Percentiles rank a stretch among this genome's conserved stretches.
Conservation (phyloP, 2,329 filamentous ascomycete genomes). For the Xylaria sp. region DNA sequence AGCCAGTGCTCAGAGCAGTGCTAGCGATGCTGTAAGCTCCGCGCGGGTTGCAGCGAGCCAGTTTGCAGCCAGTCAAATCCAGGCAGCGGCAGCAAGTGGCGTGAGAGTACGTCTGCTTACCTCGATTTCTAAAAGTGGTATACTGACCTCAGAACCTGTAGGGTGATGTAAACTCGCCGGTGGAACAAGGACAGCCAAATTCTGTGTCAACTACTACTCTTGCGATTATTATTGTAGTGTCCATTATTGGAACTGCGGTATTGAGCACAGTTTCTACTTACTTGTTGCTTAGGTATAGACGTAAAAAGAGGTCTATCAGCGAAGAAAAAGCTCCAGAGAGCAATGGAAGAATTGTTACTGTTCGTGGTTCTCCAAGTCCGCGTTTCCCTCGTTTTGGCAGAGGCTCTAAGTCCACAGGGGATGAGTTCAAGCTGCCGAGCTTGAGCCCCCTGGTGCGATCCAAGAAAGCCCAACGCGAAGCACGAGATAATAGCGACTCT, state of each 20-base stretch:
- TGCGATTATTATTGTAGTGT: slow-evolving; percentile 46
- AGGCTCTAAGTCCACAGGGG: slow-evolving; percentile 38
- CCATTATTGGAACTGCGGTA: slow-evolving; percentile 45
- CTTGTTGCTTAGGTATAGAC: slow-evolving; percentile 44
- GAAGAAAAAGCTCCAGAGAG: slow-evolving; percentile 24
- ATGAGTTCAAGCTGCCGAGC: slow-evolving; percentile 45
- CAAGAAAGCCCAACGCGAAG: slow-evolving; percentile 38
- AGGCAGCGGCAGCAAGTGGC: slow-evolving; percentile 39
- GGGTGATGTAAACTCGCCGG: slow-evolving; percentile 40
- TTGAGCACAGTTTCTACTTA: slow-evolving; percentile 39
- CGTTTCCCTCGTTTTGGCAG: slow-evolving; percentile 43
- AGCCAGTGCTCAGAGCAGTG: slow-evolving; percentile 45
- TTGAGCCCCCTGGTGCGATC: slow-evolving; percentile 40
- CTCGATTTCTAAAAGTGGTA: background rate
- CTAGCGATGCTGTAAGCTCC: slow-evolving; percentile 55
- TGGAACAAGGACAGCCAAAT: slow-evolving; percentile 40
- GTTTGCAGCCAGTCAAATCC: slow-evolving; percentile 47
- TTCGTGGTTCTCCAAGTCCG: slow-evolving; percentile 41
- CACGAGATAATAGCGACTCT: slow-evolving; percentile 38
- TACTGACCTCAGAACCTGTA: slow-evolving; percentile 26
- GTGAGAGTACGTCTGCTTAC: slow-evolving; percentile 34
- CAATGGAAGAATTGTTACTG: slow-evolving; percentile 38
- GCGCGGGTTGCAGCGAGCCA: slow-evolving; percentile 64
- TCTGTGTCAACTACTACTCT: slow-evolving; percentile 45
- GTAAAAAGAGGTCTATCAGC: slow-evolving; percentile 38